Evolutionary conservation across 345 rosid genomes (phyloP), one percentile per base, ranked within the genome.

Genomic region (Salix viminalis): DNA sequence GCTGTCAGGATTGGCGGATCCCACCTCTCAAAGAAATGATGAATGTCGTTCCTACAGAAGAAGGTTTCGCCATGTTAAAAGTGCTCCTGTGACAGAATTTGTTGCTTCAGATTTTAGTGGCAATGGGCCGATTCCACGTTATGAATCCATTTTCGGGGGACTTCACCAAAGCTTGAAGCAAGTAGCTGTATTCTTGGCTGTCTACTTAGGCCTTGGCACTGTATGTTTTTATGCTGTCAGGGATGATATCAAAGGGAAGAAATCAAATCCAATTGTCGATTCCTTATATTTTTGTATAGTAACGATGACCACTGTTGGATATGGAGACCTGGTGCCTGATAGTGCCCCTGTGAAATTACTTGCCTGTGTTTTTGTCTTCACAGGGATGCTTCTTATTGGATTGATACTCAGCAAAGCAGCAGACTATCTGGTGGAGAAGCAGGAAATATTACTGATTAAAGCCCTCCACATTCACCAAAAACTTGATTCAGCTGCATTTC

Each of bases 281-380:
- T 85, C 99, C 14, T 16, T 91, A 24, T 96, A 93, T 75, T 91
- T 93, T 80, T 89, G 92, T 70, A 75, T 91, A 0, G 97, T 91
- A 24, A 96, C 97, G 4, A 93, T 96, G 99, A 96, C 99, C 50
- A 91, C 94, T 0, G 96, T 96, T 30, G 98, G 99, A 71, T 96
- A 96, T 67, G 98, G 99, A 46, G 99, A 96, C 88, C 94, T 96
- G 10, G 93, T 91, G 44, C 99, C 98, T 12, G 73, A 71, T 54
- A 91, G 87, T 60, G 73, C 71, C 65, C 54, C 76, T n/a, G 74
- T 88, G 0, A 91, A 91, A 76, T 85, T 96, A 66, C 89, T 96
- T 23, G 91, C 96, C 67, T 91, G 92, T 75, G 82, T 83, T 18
- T 95, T 86, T 83, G 98, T 96, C 80, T 96, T 93, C 86, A 24